phyloP scores from a whole-genome alignment of 352 stramenopile genomes.

The Globisporangium irregulare region DNA sequence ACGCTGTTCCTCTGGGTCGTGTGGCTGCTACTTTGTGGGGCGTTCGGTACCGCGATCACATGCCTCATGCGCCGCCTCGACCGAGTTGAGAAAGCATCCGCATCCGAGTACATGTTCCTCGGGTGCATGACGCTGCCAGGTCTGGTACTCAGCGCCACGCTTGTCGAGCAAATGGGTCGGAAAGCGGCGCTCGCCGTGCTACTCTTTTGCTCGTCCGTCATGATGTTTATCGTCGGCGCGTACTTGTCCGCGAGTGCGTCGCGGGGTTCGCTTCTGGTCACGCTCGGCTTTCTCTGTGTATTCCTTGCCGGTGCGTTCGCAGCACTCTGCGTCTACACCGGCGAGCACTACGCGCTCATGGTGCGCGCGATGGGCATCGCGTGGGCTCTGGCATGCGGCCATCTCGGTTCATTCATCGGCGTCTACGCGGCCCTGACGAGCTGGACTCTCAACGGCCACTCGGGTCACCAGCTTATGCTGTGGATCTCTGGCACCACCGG shows the following conservation, averaged over 20 bases:
- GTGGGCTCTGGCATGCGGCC: conserved; percentile 30
- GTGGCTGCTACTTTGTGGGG: conserved; percentile 28
- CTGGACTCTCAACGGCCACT: conserved; percentile 22
- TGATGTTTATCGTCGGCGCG: conserved; percentile 27
- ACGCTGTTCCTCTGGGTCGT: conserved; percentile 49
- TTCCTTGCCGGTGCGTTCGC: conserved; percentile 28
- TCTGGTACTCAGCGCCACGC: conserved; percentile 34
- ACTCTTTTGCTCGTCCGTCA: conserved; percentile 22
- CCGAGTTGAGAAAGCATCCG: conserved; percentile 17
- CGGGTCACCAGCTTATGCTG: conserved; percentile 11
- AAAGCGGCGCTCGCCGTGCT: conserved; percentile 33
- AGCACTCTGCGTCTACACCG: conserved; percentile 34
- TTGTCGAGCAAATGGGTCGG: conserved; percentile 36
- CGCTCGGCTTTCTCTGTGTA: conserved; percentile 22
- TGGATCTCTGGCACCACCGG: conserved; percentile 9
- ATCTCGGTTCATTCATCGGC: conserved; percentile 41
- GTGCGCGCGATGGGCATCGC: conserved; percentile 42
- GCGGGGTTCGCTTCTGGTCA: conserved; percentile 16
- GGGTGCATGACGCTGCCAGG: conserved; percentile 35
- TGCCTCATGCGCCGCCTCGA: conserved; percentile 30
- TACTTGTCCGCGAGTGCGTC: conserved; percentile 21
- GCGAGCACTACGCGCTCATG: conserved; percentile 46
- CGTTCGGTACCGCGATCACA: conserved; percentile 25
- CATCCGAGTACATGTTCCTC: conserved; percentile 34
- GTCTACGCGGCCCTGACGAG: conserved; percentile 29